Conservation (phyloP, 1,139 yeast genomes). For the Geotrichum carabidarum region DNA sequence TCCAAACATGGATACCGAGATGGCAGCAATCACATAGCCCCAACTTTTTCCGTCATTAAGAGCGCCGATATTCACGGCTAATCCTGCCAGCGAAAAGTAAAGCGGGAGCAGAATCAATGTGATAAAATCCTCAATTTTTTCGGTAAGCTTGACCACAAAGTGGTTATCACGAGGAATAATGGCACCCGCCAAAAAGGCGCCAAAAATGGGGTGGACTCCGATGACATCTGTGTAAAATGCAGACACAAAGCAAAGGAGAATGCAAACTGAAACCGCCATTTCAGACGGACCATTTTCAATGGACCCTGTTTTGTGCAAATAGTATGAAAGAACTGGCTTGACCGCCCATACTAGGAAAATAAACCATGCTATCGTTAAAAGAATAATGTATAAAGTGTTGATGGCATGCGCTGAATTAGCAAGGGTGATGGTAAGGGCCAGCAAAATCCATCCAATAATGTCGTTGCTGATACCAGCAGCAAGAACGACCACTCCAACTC, state of each 20-base stretch:
- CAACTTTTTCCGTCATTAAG: conserved; percentile 63
- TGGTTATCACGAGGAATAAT: conserved; percentile 75
- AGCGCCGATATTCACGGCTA: conserved; percentile 60
- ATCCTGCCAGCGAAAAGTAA: conserved; percentile 74
- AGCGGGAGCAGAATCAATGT: conserved; percentile 66
- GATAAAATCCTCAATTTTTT: conserved; percentile 71
- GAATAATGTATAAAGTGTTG: conserved; percentile 60
- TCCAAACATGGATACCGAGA: conserved; percentile 59
- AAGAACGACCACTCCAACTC: conserved; percentile 72
- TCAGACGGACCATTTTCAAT: conserved; percentile 62
- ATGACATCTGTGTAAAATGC: conserved; percentile 75
- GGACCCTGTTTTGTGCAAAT: conserved; percentile 47
- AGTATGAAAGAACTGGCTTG: conserved; percentile 44
- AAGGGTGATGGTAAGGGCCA: conserved; percentile 68
- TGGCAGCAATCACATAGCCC: conserved; percentile 68
- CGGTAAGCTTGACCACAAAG: conserved; percentile 61
- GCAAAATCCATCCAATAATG: conserved; percentile 73
- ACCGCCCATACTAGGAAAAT: conserved; percentile 54
- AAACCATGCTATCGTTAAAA: conserved; percentile 65
- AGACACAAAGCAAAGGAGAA: conserved; percentile 55
- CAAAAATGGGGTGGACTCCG: conserved; percentile 78
- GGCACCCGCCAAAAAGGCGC: conserved; percentile 72
- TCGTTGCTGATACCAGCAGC: conserved; percentile 81
- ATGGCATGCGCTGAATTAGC: conserved; percentile 68
- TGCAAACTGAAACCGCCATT: conserved; percentile 51